phyloP scores from a whole-genome alignment of 352 stramenopile genomes.

The Phytopythium delawarense region DNA sequence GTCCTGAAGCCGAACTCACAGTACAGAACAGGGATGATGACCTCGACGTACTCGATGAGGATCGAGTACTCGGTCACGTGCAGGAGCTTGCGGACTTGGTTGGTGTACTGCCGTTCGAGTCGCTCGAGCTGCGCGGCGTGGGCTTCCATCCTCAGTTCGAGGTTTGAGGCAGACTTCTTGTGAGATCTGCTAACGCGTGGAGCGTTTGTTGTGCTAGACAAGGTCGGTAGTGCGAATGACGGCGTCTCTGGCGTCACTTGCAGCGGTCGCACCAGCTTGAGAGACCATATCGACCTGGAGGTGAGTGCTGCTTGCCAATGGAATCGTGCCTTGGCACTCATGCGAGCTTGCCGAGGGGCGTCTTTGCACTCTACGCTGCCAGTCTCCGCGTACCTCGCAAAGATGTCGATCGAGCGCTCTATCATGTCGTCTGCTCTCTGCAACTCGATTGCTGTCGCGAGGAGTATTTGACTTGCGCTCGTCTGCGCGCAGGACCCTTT shows the following conservation, averaged over 20 bases:
- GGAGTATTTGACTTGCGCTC: not conserved
- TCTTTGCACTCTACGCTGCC: not conserved
- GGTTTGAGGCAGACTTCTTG: not conserved
- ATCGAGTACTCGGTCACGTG: slow-evolving; percentile 25
- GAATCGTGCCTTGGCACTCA: no score
- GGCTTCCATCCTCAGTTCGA: not conserved
- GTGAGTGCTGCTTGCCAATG: no score
- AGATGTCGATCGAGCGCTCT: not conserved
- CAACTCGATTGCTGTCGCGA: not conserved
- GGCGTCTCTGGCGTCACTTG: not conserved
- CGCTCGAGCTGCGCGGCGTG: not conserved
- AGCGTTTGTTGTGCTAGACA: not conserved
- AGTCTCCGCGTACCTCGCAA: not conserved
- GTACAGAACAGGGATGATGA: not conserved
- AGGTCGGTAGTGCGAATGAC: not conserved
- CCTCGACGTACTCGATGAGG: slow-evolving; percentile 6
- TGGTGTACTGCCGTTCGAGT: slow-evolving; percentile 13
- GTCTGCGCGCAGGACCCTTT: not conserved
- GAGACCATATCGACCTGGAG: not conserved
- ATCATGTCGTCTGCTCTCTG: not conserved
- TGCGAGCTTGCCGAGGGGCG: no score
- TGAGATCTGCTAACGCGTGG: not conserved
- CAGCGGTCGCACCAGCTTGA: not conserved
- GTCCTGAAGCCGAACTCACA: not conserved
- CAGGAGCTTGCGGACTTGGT: slow-evolving; percentile 21